Evolutionary conservation across 2,329 filamentous ascomycete species (phyloP).

Genomic region (Botrytis porri): DNA sequence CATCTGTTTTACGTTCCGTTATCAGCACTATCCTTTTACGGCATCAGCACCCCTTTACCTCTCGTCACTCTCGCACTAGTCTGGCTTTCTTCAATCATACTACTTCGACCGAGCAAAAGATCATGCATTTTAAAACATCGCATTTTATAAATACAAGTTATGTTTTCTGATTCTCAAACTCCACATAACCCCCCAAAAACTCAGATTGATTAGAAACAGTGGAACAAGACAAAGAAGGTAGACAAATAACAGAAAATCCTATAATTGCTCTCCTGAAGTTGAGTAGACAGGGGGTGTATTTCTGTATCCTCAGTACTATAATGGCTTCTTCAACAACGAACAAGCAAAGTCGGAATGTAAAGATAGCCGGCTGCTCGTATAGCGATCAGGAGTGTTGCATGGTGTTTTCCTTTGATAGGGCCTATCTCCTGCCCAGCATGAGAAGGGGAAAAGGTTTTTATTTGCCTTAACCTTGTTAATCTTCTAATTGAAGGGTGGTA

Average conservation of each 20-base stretch:
- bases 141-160: neutral
- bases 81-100: too few species aligned
- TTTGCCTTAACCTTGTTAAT: neutral
- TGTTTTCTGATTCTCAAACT: neutral
- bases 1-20: neutral
- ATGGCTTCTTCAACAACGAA: neutral
- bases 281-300: neutral
- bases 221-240: neutral
- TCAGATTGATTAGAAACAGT: neutral
- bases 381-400: neutral
- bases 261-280: neutral
- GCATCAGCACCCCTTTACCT: too few species aligned
- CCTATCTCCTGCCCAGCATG: neutral
- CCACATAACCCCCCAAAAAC: too few species aligned
- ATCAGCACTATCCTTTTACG: neutral
- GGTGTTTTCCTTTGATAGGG: neutral
- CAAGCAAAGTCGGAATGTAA: neutral
- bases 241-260: neutral
- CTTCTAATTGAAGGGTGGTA: neutral
- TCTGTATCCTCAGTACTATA: neutral
- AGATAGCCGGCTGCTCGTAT: neutral
- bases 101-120: neutral
- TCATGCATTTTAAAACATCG: neutral
- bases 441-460: neutral
- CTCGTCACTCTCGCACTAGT: too few species aligned